phyloP scores from a whole-genome alignment of 2,329 filamentous ascomycete species.

The Stylonectria norvegica region DNA sequence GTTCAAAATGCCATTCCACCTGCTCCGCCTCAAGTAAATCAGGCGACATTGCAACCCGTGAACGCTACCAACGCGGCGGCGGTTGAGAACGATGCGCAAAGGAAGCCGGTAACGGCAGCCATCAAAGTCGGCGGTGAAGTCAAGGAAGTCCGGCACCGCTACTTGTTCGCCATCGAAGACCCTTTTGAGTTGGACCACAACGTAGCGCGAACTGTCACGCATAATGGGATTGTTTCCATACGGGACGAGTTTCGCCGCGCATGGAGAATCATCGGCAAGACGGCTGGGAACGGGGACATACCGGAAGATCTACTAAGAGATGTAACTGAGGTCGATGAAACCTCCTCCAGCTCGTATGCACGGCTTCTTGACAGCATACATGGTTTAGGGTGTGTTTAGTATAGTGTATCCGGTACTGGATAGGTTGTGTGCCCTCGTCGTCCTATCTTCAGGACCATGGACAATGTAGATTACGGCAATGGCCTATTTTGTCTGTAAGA shows the following conservation, averaged over 20 bases:
- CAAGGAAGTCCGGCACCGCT: slow-evolving; percentile 74
- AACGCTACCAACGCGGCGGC: background rate
- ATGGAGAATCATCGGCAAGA: slow-evolving; percentile 66
- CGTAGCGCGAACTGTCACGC: slow-evolving; percentile 80
- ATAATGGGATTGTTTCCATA: slow-evolving; percentile 76
- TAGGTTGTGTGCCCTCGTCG: too few species aligned
- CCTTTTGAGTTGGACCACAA: slow-evolving; percentile 89
- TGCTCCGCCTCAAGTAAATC: slow-evolving; percentile 15
- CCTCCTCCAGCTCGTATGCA: slow-evolving; percentile 16
- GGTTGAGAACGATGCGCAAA: slow-evolving; percentile 7
- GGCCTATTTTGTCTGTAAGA: too few species aligned
- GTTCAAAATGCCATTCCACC: slow-evolving; percentile 35
- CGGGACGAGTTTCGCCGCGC: slow-evolving; percentile 81
- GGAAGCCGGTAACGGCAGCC: slow-evolving; percentile 13
- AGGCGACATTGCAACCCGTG: slow-evolving; percentile 6
- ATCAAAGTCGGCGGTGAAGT: slow-evolving; percentile 40
- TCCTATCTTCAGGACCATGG: too few species aligned
- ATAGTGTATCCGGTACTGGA: too few species aligned
- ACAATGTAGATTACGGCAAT: too few species aligned
- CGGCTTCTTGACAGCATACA: slow-evolving; percentile 35
- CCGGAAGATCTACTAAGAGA: slow-evolving; percentile 54
- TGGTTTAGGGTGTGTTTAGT: too few species aligned
- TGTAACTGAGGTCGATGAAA: slow-evolving; percentile 33
- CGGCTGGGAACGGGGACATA: slow-evolving; percentile 40
- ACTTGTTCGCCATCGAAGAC: slow-evolving; percentile 86